Conservation (phyloP, 495 filamentous ascomycete species). For the Penicillium cinerascens region DNA sequence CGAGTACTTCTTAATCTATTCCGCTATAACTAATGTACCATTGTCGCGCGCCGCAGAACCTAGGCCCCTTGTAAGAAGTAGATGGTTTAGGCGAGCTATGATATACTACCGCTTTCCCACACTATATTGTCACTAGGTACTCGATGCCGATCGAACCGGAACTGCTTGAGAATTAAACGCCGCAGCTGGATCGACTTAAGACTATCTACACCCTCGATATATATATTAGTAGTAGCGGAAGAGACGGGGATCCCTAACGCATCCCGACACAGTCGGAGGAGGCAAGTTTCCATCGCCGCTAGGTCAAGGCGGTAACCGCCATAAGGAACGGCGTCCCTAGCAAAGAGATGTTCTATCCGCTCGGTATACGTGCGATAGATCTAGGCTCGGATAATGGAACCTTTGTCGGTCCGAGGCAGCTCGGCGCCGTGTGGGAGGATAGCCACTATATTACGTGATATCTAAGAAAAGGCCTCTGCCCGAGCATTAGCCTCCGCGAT, state of each 20-base stretch:
- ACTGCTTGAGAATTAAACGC: conserved; percentile 44
- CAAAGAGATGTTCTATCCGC: conserved; percentile 47
- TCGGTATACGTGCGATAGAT: conserved; percentile 46
- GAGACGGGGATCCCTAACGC: conserved; percentile 38
- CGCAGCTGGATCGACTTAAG: conserved; percentile 57
- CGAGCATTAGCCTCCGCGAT: conserved; percentile 47
- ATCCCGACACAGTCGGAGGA: conserved; percentile 40
- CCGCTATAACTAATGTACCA: too few species aligned
- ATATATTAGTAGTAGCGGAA: conserved; percentile 45
- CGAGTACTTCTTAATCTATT: too few species aligned
- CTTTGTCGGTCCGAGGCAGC: conserved; percentile 54
- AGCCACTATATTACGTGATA: conserved; percentile 52
- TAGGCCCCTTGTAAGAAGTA: conserved; percentile 1
- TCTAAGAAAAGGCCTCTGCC: conserved; percentile 53
- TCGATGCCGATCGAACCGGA: conserved; percentile 31
- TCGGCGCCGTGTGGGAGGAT: conserved; percentile 36
- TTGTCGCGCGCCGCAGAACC: too few species aligned
- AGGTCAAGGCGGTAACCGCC: conserved; percentile 35
- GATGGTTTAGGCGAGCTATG: conserved; percentile 43
- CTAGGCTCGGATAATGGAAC: conserved; percentile 52
- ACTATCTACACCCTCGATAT: conserved; percentile 55
- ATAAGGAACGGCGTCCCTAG: conserved; percentile 24
- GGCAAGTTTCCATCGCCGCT: conserved; percentile 35
- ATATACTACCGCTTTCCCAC: conserved; percentile 48
- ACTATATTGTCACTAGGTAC: conserved; percentile 42